Evolutionary conservation across 1,139 yeast species (phyloP).

Genomic region (Lodderomyces oxycetoniae): DNA sequence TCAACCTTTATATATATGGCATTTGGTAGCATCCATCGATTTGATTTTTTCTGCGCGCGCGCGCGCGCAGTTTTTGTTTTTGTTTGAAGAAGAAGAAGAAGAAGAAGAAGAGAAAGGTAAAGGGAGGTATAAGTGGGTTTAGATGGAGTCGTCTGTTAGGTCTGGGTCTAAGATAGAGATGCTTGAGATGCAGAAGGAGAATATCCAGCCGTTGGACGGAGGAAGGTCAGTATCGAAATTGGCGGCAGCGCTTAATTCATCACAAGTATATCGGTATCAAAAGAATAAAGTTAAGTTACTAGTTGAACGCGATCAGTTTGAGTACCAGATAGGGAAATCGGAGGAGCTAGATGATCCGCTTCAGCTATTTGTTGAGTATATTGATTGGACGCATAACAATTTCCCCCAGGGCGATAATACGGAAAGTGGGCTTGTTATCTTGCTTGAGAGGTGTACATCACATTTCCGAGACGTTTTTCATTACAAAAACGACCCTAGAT

Average conservation of each 20-base stretch:
- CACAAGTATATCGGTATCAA: constrained; percentile 17
- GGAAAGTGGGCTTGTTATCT: constrained; percentile 61
- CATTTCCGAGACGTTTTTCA: constrained; percentile 59
- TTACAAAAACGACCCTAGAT: constrained; percentile 80
- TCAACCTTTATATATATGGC: too few relatives aligned
- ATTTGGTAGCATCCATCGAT: too few relatives aligned
- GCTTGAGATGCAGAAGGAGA: constrained; percentile 75
- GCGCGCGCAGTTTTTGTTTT: too few relatives aligned
- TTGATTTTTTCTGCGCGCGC: too few relatives aligned
- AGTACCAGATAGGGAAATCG: constrained; percentile 37
- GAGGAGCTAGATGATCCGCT: constrained; percentile 80
- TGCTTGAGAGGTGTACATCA: constrained; percentile 71
- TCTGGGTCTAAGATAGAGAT: constrained; percentile 26
- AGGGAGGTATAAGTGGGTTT: too few relatives aligned
- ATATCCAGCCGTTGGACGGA: constrained; percentile 61
- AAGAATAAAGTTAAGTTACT: constrained; percentile 21
- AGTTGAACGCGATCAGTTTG: constrained; percentile 41
- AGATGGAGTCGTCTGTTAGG: too few relatives aligned
- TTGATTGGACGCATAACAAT: constrained; percentile 64
- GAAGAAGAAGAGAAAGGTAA: too few relatives aligned
- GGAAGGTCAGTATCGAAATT: constrained; percentile 70
- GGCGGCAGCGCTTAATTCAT: constrained; percentile 36
- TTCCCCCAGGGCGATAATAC: constrained; percentile 65
- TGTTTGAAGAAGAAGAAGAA: too few relatives aligned
- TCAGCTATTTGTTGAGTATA: constrained; percentile 64